Conservation (phyloP, 768 basidiomycete genomes). For the Multifurca ochricompacta region DNA sequence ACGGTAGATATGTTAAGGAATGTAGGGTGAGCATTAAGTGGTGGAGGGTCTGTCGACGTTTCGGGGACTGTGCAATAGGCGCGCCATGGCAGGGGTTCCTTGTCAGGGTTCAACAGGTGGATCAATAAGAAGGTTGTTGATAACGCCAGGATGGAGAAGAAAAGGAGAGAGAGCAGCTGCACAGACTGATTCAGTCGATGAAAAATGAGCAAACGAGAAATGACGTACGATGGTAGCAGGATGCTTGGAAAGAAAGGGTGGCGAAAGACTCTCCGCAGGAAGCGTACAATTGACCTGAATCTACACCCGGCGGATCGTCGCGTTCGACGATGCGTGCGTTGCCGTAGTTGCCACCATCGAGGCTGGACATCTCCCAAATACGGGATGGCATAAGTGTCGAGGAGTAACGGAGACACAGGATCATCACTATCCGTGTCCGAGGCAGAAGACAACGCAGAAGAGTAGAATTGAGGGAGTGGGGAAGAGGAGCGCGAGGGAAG, state of each 20-base stretch:
- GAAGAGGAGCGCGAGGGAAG: constrained; percentile 55
- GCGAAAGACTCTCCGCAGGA: constrained; percentile 47
- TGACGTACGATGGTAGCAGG: constrained; percentile 73
- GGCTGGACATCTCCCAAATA: constrained; percentile 33
- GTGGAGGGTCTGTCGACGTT: constrained; percentile 36
- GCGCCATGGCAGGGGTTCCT: constrained; percentile 89
- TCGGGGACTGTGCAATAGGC: constrained; percentile 78
- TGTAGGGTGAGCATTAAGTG: constrained; percentile 33
- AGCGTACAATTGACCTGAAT: constrained; percentile 46
- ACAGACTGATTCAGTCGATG: constrained; percentile 14
- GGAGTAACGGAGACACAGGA: constrained; percentile 35
- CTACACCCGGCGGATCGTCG: constrained; percentile 37
- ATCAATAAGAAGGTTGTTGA: constrained; percentile 82
- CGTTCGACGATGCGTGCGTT: constrained; percentile 42
- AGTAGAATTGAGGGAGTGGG: constrained; percentile 48
- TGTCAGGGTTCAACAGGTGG: constrained; percentile 93
- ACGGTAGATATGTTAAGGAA: constrained; percentile 27
- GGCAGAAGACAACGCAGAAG: constrained; percentile 44
- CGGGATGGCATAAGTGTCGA: constrained; percentile 27
- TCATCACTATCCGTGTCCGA: constrained; percentile 62
- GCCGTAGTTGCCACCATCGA: constrained; percentile 47
- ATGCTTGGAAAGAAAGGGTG: constrained; percentile 75
- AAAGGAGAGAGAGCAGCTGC: constrained; percentile 61
- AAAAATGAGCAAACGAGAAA: neutral
- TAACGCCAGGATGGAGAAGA: constrained; percentile 75